Conservation (phyloP, 2,329 filamentous ascomycete species). For the Cladophialophora psammophila region DNA sequence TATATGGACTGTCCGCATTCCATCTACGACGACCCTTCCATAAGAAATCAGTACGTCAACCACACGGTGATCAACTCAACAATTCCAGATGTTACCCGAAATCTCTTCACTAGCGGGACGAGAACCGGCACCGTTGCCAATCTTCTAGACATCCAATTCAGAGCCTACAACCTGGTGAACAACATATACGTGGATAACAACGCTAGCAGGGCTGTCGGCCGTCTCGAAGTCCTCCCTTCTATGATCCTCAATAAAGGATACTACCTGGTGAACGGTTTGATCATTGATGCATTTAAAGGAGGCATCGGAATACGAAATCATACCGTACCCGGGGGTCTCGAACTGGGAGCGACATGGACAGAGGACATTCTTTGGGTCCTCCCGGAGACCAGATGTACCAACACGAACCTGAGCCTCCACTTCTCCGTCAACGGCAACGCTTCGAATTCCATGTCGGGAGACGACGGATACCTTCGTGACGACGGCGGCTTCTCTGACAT, state of each 20-base stretch:
- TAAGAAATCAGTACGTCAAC: not conserved
- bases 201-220: not conserved
- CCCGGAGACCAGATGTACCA: constrained; percentile 55
- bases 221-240: constrained; percentile 30
- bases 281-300: constrained; percentile 53
- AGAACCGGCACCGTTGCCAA: constrained; percentile 47
- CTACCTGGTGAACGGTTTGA: constrained; percentile 44
- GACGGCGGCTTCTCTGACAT: constrained; percentile 10
- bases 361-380: constrained; percentile 59
- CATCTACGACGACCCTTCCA: constrained; percentile 8
- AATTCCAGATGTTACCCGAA: not conserved
- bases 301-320: constrained; percentile 58
- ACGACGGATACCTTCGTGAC: constrained; percentile 6
- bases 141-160: constrained; percentile 52
- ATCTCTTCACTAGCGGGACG: not conserved
- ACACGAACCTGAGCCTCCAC: constrained; percentile 46
- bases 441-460: constrained; percentile 7
- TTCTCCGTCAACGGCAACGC: constrained; percentile 40
- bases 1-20: constrained; percentile 13
- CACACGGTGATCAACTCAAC: constrained; percentile 28
- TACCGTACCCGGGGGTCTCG: constrained; percentile 46
- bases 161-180: constrained; percentile 39
- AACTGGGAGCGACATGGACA: constrained; percentile 50
- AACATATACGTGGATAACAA: constrained; percentile 42
- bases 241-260: constrained; percentile 41